Evolutionary conservation across 106 monocot species (phyloP).

Genomic region (Phalaenopsis equestris): DNA sequence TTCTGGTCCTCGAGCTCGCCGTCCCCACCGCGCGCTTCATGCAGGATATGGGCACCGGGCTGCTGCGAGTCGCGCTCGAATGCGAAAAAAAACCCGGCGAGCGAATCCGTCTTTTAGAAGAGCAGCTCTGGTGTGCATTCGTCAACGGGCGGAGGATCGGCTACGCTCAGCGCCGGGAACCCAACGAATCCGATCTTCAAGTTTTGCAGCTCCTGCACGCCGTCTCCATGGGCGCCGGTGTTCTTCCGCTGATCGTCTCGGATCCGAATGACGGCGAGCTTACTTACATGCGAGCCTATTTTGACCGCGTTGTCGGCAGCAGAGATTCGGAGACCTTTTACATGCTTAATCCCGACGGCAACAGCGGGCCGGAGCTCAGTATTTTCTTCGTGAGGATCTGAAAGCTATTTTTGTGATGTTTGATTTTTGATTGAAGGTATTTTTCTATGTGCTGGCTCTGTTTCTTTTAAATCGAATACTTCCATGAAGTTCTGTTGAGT

Average conservation of each 20-base stretch:
- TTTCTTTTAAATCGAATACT: too few relatives aligned
- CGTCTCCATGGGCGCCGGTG: constrained; percentile 92
- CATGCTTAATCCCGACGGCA: constrained; percentile 83
- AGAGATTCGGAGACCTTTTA: constrained; percentile 94
- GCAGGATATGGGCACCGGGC: constrained; percentile 72
- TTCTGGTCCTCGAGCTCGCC: constrained; percentile 59
- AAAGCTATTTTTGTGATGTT: not conserved
- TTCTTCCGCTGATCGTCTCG: constrained; percentile 45
- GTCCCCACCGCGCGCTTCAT: constrained; percentile 65
- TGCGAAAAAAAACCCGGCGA: constrained; percentile 74
- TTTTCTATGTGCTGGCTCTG: too few relatives aligned
- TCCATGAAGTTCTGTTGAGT: too few relatives aligned
- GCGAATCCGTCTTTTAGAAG: constrained; percentile 55
- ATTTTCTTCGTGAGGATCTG: constrained; percentile 90
- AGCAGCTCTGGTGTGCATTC: constrained; percentile 71
- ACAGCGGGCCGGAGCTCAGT: constrained; percentile 70
- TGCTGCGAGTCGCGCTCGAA: constrained; percentile 74
- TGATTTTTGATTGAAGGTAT: too few relatives aligned
- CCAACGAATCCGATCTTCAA: constrained; percentile 45
- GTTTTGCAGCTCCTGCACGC: constrained; percentile 80
- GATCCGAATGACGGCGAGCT: constrained; percentile 69
- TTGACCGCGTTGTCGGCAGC: constrained; percentile 64
- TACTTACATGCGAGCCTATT: constrained; percentile 79
- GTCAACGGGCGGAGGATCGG: constrained; percentile 67
- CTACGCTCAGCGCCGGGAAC: constrained; percentile 51